A percentile compares a stretch with the other conserved stretches of the same genome.
Evolutionary conservation across 345 rosid genomes (phyloP).

Genomic region (Heritiera fomes): DNA sequence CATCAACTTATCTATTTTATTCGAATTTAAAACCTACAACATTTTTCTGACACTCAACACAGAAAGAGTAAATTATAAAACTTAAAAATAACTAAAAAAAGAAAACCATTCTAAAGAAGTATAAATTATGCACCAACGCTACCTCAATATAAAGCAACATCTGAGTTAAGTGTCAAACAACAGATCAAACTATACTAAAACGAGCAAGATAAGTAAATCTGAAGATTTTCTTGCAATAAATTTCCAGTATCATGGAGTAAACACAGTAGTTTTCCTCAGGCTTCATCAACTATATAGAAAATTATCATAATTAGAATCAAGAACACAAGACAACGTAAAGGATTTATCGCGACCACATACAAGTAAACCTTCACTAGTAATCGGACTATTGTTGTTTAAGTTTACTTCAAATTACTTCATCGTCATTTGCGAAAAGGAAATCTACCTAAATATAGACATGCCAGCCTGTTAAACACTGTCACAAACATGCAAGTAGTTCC

Average conservation of each 20-base stretch:
- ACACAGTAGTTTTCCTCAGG: neutral
- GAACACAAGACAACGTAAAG: neutral
- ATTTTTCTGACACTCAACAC: no score
- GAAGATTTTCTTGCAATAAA: neutral
- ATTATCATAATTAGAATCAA: neutral
- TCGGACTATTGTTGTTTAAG: neutral
- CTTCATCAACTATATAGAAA: neutral
- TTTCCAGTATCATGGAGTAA: neutral
- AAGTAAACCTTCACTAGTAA: neutral
- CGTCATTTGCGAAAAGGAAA: neutral
- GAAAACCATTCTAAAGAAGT: no score
- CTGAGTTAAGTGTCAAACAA: neutral
- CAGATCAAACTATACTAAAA: neutral
- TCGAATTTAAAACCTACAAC: no score
- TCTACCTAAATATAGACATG: neutral
- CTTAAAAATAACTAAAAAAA: neutral
- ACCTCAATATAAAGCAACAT: neutral
- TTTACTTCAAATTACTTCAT: neutral
- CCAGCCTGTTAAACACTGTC: neutral
- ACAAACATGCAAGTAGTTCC: slow-evolving; percentile 2
- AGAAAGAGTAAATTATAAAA: no score
- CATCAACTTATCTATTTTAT: no score
- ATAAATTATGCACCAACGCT: neutral
- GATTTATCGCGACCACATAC: neutral
- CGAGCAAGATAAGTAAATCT: neutral